Evolutionary conservation across 2,329 filamentous ascomycete species (phyloP).

Genomic region (Cytospora chrysosperma): DNA sequence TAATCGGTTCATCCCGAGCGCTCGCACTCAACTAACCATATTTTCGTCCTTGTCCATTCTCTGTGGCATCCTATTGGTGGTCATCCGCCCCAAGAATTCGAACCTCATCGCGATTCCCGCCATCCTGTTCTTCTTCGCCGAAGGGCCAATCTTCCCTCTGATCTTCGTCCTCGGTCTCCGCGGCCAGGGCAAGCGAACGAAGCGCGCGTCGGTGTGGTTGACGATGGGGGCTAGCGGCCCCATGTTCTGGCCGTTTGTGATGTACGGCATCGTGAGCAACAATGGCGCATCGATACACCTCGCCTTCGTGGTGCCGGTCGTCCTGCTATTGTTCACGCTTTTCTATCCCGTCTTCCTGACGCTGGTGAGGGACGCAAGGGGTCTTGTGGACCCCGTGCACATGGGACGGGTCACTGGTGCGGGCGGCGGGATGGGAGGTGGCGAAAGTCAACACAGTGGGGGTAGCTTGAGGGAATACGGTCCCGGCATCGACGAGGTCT

Average conservation of each 20-base stretch:
- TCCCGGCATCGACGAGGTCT: conserved; percentile 4
- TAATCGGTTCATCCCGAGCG: conserved; percentile 54
- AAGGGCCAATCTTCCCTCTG: conserved; percentile 79
- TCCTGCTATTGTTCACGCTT: conserved; percentile 46
- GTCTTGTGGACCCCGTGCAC: conserved; percentile 35
- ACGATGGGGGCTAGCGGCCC: conserved; percentile 74
- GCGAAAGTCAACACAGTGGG: not conserved
- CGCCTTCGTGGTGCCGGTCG: conserved; percentile 63
- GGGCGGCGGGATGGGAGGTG: conserved; percentile 9
- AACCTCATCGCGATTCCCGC: conserved; percentile 59
- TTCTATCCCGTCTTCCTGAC: conserved; percentile 52
- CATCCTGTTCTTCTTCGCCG: conserved; percentile 73
- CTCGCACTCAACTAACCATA: conserved; percentile 67
- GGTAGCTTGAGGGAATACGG: conserved; percentile 9
- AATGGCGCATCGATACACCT: conserved; percentile 50
- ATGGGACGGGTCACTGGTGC: not conserved
- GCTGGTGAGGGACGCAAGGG: conserved; percentile 45
- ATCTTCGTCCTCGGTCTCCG: conserved; percentile 78
- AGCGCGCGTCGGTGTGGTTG: conserved; percentile 74
- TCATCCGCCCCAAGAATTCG: conserved; percentile 44
- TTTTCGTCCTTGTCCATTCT: conserved; percentile 62
- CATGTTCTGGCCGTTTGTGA: conserved; percentile 70
- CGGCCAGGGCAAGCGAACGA: conserved; percentile 77
- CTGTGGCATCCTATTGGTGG: conserved; percentile 48
- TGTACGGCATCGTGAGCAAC: conserved; percentile 60